Evolutionary conservation across 2,329 filamentous ascomycete genomes (phyloP), one percentile per base, ranked within the genome.

Genomic region (Septoria linicola): DNA sequence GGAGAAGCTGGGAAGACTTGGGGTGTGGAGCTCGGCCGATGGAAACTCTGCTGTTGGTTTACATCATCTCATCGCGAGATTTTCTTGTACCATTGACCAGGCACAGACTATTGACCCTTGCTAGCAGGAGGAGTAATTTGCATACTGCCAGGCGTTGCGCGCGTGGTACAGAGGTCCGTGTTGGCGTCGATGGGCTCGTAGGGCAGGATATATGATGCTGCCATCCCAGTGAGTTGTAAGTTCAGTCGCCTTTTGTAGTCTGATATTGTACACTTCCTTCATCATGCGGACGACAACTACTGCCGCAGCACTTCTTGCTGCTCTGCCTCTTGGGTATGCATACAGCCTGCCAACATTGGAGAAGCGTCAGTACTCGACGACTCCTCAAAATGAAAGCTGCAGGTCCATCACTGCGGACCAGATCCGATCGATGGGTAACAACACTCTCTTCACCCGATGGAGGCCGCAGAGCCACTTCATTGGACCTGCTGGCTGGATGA

Each of bases 361-460:
- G 35, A 19, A 40, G 14, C 35, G 23, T 31, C 13, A 21, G n/a
- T 37, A 47, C 16, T 8, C 35, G 16, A 14, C 25, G 8, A 40
- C 17, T 10, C 21, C 32, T 8, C 44, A 39, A 25, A 20, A 27
- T 30, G 34, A 36, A 8, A 23, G 43, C 37, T 66, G 65, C 57
- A 46, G 51, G 14, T 42, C 54, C 6, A 57, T 70, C 34, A 68
- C 66, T 20, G 57, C 66, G 11, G 61, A 60, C n/a, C 57, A 63
- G 37, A 60, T 70, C 49, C 56, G 58, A 16, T 41, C 58, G 11
- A 60, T 72, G 59, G 70, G 72, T 20, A 77, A 76, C 64, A 77
- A 76, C 59, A 70, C 68, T n/a, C 65, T 77, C 19, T 77, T 77
- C 61, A 73, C 68, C 1, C 67, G 73, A 62, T 78, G 74, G 75